These are phyloP conservation scores for Colletotrichum lentis DNA, from an alignment of 2,329 filamentous ascomycete genomes.

Conservation along the genomic window DNA sequence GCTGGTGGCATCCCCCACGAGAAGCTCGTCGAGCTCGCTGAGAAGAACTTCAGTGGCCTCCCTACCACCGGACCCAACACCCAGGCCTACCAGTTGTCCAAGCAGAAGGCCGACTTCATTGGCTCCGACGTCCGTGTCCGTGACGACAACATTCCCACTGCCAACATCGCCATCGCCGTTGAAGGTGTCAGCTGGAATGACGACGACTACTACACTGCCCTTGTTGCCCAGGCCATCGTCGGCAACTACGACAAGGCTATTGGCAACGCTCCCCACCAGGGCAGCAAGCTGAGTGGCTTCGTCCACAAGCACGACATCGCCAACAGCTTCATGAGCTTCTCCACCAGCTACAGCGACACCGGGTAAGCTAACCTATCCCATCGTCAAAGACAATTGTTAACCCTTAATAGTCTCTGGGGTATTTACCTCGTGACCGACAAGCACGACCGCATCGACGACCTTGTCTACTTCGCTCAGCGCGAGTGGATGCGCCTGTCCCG, in stretches of 20 bases:
- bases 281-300: slow-evolving; percentile 96
- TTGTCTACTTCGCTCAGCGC: slow-evolving; percentile 96
- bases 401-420: slow-evolving; percentile 83
- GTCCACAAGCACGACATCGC: slow-evolving; percentile 94
- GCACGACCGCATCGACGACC: slow-evolving; percentile 86
- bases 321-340: slow-evolving; percentile 99
- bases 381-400: slow-evolving; percentile 43
- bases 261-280: slow-evolving; percentile 95
- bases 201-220: slow-evolving; percentile 97
- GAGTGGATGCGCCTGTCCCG: slow-evolving; percentile 96
- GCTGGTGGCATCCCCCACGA: slow-evolving; percentile 93
- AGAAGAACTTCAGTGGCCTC: slow-evolving; percentile 90
- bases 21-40: slow-evolving; percentile 92
- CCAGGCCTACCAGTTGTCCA: slow-evolving; percentile 78
- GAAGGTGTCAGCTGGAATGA: slow-evolving; percentile 99
- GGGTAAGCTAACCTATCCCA: slow-evolving; percentile 69
- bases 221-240: slow-evolving; percentile 97
- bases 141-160: slow-evolving; percentile 94
- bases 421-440: slow-evolving; percentile 98
- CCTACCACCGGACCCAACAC: slow-evolving; percentile 78
- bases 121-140: slow-evolving; percentile 95
- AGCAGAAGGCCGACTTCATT: slow-evolving; percentile 92
- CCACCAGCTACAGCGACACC: slow-evolving; percentile 98
- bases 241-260: slow-evolving; percentile 99
- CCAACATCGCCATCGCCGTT: slow-evolving; percentile 97